Conservation (phyloP, 129 eudicot species). For the Flaveria linearis region DNA sequence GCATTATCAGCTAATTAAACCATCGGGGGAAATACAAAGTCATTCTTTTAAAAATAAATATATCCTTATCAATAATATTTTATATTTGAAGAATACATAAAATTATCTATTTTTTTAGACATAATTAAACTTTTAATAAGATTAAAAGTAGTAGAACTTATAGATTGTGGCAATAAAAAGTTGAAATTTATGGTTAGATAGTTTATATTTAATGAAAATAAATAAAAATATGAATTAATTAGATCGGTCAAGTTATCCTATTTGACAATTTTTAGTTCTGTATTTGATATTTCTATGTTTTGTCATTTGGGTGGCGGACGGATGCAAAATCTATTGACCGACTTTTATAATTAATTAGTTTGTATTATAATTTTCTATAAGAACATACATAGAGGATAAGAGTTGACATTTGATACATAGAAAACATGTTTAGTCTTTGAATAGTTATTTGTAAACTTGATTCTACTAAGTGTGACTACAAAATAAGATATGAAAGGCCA, state of each 20-base stretch:
- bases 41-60: too few species aligned
- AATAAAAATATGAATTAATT: background rate
- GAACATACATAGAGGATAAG: background rate
- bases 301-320: background rate
- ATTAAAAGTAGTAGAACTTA: background rate
- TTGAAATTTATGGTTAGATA: too few species aligned
- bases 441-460: background rate
- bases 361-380: background rate
- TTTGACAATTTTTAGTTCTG: background rate
- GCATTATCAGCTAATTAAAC: too few species aligned
- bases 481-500: background rate
- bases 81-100: too few species aligned
- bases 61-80: too few species aligned
- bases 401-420: slow-evolving; percentile 12
- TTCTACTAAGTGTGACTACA: background rate
- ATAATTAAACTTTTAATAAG: background rate
- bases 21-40: too few species aligned
- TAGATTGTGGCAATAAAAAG: background rate
- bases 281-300: background rate
- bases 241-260: background rate
- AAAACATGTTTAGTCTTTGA: background rate
- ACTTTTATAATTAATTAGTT: background rate
- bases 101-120: too few species aligned
- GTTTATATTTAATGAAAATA: too few species aligned
- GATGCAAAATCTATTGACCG: slow-evolving; percentile 27